Evolutionary conservation across 75 land plant genomes (phyloP), one percentile per base, ranked within the genome.

Genomic region (Pinus taeda): DNA sequence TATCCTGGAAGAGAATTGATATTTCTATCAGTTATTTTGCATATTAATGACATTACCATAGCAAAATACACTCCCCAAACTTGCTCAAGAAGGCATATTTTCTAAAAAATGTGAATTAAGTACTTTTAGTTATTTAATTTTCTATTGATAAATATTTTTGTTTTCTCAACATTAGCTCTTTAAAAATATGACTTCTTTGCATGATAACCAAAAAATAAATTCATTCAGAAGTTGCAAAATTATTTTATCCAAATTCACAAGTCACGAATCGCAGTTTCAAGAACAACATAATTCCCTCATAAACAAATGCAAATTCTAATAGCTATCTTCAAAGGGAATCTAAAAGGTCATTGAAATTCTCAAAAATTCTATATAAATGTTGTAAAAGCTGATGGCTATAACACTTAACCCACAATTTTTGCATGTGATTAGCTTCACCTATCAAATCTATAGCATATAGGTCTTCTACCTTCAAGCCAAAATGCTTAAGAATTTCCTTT

Each of bases 351-450:
- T 42, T 15, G 57, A 74, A 49, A 55, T 42, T 30, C 45, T 39
- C 13, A 8, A 37, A 49, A 18, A 33, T 0, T 69, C 3, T 6
- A 37, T 33, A 20, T 42, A 12, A 18, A 36, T 15, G 33, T 6
- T 36, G 30, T 65, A 3, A 69, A 20, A 15, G 18, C 33, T 33
- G 30, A 76, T 36, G 24, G 55, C 2, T 45, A 21, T 39, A 29
- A 26, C n/a, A 49, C 17, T 11, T 57, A 71, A 93, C 98, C 96
- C 93, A 92, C 66, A 96, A 82, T 78, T 92, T 96, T 75, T 97
- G 99, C 66, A 94, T 95, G 29, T 97, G 90, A 39, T 97, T 96
- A 18, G 93, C 97, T 55, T 97, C 99, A 80, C 99, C 99, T 59
- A 96, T 87, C 58, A 96, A 78, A 72, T 96, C 99, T 21, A 96